Percentiles rank a stretch among this genome's conserved stretches.
phyloP scores from a whole-genome alignment of 371 early-diverging fungal genomes.

The Dinochytrium kinnereticum region DNA sequence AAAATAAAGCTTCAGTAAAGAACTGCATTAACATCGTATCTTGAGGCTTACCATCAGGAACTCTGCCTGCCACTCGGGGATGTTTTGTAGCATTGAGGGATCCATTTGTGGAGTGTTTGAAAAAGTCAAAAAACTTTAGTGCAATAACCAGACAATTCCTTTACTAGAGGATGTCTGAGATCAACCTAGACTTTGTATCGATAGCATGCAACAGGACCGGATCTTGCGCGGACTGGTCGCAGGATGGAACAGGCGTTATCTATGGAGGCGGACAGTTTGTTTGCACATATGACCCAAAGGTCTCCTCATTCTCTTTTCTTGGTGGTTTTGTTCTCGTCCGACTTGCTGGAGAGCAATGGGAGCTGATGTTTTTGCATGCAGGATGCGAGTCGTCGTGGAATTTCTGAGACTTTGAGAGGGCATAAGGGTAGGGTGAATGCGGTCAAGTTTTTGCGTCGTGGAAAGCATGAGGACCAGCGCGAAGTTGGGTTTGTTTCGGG shows the following conservation, averaged over 20 bases:
- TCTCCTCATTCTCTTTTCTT: conserved; percentile 79
- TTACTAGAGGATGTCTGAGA: not conserved
- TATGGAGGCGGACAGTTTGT: conserved; percentile 75
- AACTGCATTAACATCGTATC: not conserved
- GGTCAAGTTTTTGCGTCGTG: conserved; percentile 71
- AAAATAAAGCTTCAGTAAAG: no score
- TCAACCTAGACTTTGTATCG: conserved; percentile 61
- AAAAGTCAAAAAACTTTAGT: not conserved
- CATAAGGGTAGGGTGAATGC: conserved; percentile 84
- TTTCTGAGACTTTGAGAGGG: conserved; percentile 73
- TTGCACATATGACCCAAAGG: conserved; percentile 56
- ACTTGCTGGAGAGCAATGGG: not conserved
- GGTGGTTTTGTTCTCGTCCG: no score
- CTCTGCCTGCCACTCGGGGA: conserved; percentile 20
- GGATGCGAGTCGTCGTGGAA: conserved; percentile 59
- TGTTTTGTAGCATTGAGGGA: conserved; percentile 8
- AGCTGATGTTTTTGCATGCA: conserved; percentile 27
- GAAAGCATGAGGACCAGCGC: conserved; percentile 54
- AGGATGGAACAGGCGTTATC: conserved; percentile 70
- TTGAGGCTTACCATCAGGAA: conserved; percentile 6
- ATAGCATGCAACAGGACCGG: conserved; percentile 76
- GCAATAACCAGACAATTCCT: not conserved
- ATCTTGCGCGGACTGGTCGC: conserved; percentile 71
- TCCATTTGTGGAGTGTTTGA: not conserved
- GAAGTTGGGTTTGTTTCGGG: conserved; percentile 78